Evolutionary conservation across 805 yeast species (phyloP), one percentile per base, ranked within the genome.

Genomic region (Pichia phayaonensis): DNA sequence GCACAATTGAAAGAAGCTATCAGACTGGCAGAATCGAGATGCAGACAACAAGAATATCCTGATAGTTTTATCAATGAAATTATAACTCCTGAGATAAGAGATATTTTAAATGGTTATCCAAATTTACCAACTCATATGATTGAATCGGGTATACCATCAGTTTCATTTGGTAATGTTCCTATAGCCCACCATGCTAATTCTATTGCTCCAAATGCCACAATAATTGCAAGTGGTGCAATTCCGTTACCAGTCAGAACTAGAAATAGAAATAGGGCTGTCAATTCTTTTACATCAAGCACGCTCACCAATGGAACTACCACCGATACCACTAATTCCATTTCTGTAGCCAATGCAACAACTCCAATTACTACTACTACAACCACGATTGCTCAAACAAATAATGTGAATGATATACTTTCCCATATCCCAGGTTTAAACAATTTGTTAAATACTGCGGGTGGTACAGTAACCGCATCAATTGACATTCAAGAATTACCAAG

Each of bases 21-120:
- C 8, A 54, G 58, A 21, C 49, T 66, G 16, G 60, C 68, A 1
- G 66, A 63, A 45, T 46, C 54, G 7, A 56, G 70, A 38, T 68
- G 68, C 12, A 57, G 52, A 44, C 65, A 61, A 45, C 70, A 66
- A 47, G 70, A 69, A 1, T 66, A 66, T 44, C 48, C 63, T 0
- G 61, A 61, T 40, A 54, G 51, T 16, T 64, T 61, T 46, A 62
- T 66, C 18, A 61, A 65, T 53, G 49, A 49, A 22, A 54, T 66
- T 20, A 46, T 64, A 16, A 55, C 67, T 11, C 61, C 58, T 36
- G 51, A 54, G 8, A 56, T 64, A 12, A 56, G 66, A 50, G 47
- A 49, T 3, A 40, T 45, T 4, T 44, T 64, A 18, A 61, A 60
- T 34, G 50, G 60, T 21, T 62, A 59, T 52, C 48, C 44, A n/a